Conservation (phyloP, 2,329 filamentous ascomycete species). For the Purpureocillium takamizusanense region DNA sequence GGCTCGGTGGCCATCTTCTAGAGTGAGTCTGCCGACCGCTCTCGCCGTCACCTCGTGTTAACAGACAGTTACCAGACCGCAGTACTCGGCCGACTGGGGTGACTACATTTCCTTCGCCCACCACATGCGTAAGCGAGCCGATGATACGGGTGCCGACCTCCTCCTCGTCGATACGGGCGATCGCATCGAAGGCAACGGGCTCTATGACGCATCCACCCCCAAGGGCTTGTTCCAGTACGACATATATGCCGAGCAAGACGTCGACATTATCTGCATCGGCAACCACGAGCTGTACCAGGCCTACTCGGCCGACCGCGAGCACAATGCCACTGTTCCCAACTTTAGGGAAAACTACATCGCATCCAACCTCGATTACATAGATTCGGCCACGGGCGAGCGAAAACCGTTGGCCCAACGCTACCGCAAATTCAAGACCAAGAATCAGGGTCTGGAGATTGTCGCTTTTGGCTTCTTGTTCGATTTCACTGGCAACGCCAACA, state of each 20-base stretch:
- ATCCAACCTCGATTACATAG: conserved; percentile 85
- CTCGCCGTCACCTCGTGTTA: neutral
- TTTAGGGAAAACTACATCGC: conserved; percentile 76
- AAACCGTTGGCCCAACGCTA: conserved; percentile 74
- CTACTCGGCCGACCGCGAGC: conserved; percentile 70
- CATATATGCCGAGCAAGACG: conserved; percentile 71
- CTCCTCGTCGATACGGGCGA: conserved; percentile 95
- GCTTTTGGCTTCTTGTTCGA: conserved; percentile 95
- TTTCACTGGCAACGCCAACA: conserved; percentile 84
- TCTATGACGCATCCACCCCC: conserved; percentile 83
- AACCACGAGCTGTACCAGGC: conserved; percentile 92
- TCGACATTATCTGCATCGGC: conserved; percentile 79
- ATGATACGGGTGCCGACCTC: conserved; percentile 71
- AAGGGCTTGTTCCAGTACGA: conserved; percentile 85
- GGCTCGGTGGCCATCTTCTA: conserved; percentile 87
- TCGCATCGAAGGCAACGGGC: conserved; percentile 84
- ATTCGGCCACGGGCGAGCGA: conserved; percentile 59
- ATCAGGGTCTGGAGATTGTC: conserved; percentile 72
- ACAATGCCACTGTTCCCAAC: conserved; percentile 70
- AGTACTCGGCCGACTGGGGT: conserved; percentile 94
- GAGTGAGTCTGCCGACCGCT: conserved; percentile 48
- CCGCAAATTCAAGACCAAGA: conserved; percentile 85
- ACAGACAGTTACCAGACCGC: conserved; percentile 45
- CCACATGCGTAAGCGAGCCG: conserved; percentile 70
- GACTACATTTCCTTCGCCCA: conserved; percentile 92